Evolutionary conservation across 2,329 filamentous ascomycete species (phyloP).

Genomic region (Akanthomyces uredinophilus): DNA sequence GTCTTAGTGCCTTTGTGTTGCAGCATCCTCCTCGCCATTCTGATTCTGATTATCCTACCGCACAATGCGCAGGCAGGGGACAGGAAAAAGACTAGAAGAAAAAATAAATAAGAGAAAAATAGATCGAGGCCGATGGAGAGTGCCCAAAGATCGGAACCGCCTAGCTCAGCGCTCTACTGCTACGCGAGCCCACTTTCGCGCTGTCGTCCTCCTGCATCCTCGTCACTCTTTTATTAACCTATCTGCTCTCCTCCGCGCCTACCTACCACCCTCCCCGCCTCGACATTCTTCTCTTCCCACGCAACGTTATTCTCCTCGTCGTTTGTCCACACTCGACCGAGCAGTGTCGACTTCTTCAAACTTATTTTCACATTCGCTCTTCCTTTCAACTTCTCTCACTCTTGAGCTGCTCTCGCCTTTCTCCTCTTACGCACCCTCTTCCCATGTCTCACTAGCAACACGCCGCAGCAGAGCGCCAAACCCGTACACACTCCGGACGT

Average conservation of each 20-base stretch:
- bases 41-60: not conserved
- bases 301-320: not conserved
- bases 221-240: not conserved
- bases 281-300: not conserved
- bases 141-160: not conserved
- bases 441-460: not conserved
- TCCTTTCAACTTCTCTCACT: conserved; percentile 1
- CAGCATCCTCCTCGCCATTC: not conserved
- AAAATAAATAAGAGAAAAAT: not conserved
- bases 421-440: not conserved
- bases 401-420: not conserved
- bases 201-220: not conserved
- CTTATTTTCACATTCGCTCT: not conserved
- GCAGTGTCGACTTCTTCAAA: not conserved
- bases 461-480: not conserved
- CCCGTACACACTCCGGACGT: conserved; percentile 2
- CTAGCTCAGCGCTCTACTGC: not conserved
- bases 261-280: not conserved
- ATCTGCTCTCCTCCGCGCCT: conserved; percentile 1
- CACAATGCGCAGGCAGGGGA: not conserved
- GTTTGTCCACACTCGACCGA: not conserved
- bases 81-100: not conserved
- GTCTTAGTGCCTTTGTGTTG: conserved; percentile 9
- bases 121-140: not conserved
- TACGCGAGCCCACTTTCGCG: not conserved